Conservation (phyloP, 1,139 yeast genomes). For the Pichia sp. region DNA sequence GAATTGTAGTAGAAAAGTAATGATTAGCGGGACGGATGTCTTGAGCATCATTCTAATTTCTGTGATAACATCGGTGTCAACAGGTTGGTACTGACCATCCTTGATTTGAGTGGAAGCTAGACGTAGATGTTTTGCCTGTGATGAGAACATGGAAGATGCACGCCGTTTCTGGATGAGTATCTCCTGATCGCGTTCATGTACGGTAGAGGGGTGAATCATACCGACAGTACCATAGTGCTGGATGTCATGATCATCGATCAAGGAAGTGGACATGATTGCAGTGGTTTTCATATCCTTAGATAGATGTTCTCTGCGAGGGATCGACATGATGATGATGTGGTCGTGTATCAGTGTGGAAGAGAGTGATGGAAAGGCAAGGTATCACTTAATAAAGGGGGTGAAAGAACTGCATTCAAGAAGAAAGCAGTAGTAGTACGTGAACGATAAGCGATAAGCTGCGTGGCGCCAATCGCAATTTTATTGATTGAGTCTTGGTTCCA, state of each 20-base stretch:
- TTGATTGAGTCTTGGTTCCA: too few relatives aligned
- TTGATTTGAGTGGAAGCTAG: constrained; percentile 17
- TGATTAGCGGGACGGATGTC: constrained; percentile 54
- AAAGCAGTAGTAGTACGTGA: too few relatives aligned
- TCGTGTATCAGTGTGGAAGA: too few relatives aligned
- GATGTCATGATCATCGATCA: background rate
- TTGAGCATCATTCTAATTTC: constrained; percentile 39
- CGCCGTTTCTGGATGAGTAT: constrained; percentile 21
- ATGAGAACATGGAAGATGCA: constrained; percentile 19
- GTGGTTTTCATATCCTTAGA: too few relatives aligned
- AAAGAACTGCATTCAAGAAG: too few relatives aligned
- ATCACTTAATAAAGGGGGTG: too few relatives aligned
- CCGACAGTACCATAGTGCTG: constrained; percentile 17
- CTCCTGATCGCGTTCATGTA: constrained; percentile 16
- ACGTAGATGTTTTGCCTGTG: constrained; percentile 11
- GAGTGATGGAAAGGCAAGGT: too few relatives aligned
- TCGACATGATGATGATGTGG: too few relatives aligned
- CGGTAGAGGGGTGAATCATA: background rate
- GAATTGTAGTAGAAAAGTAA: constrained; percentile 75
- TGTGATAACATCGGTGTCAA: constrained; percentile 36
- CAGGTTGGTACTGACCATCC: constrained; percentile 31
- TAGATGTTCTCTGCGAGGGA: too few relatives aligned
- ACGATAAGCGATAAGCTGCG: too few relatives aligned
- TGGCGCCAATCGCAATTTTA: too few relatives aligned
- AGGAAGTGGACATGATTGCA: too few relatives aligned